Evolutionary conservation across 2,329 filamentous ascomycete species (phyloP).

Genomic region (Ascosphaera apis): DNA sequence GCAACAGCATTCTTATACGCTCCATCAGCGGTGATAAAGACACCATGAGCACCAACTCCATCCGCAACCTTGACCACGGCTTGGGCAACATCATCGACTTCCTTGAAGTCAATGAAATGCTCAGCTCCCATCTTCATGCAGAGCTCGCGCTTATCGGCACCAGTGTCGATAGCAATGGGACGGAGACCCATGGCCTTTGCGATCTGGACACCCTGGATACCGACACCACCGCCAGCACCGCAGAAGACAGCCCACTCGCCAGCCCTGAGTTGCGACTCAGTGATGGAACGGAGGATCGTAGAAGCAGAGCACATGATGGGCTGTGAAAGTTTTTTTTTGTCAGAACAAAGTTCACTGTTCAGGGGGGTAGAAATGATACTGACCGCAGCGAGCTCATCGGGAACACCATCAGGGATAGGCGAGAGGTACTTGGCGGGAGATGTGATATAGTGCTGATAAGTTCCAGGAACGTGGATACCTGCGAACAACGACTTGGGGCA

Average conservation of each 20-base stretch:
- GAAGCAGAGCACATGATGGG: conserved; percentile 37
- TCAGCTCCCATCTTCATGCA: conserved; percentile 29
- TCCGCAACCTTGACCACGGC: conserved; percentile 25
- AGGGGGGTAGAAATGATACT: neutral
- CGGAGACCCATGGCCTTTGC: conserved; percentile 33
- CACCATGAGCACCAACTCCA: conserved; percentile 24
- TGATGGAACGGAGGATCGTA: conserved; percentile 34
- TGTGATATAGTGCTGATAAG: conserved; percentile 36
- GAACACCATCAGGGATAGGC: conserved; percentile 31
- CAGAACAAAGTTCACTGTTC: neutral
- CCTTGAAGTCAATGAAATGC: conserved; percentile 31
- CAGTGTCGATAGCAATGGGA: conserved; percentile 32
- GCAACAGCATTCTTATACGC: conserved; percentile 21
- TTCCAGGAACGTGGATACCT: conserved; percentile 20
- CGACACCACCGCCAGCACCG: conserved; percentile 32
- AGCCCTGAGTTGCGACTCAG: conserved; percentile 25
- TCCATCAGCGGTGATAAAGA: conserved; percentile 18
- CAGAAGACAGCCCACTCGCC: conserved; percentile 33
- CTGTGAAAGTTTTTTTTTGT: neutral
- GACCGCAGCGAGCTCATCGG: conserved; percentile 29
- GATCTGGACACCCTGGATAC: conserved; percentile 33
- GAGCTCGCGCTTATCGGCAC: conserved; percentile 23
- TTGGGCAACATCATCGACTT: conserved; percentile 13
- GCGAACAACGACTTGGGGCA: conserved; percentile 24
- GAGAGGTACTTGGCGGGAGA: conserved; percentile 31